phyloP scores from a whole-genome alignment of 192 early-diverging fungal genomes.

The Backusella sp. region DNA sequence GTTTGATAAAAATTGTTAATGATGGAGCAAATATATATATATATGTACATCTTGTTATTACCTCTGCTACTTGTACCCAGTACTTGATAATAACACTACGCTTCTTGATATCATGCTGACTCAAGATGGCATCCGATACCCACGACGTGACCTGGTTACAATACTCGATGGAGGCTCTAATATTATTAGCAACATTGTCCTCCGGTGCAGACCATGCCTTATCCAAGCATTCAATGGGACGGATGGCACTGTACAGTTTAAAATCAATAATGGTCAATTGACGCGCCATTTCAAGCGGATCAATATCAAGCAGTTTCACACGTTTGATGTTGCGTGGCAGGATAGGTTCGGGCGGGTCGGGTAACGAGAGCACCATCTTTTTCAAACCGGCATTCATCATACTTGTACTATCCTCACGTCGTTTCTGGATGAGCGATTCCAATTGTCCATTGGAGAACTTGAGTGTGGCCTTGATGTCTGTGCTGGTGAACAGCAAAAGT shows the following conservation, averaged over 20 bases:
- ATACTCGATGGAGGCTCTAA: conserved; percentile 82
- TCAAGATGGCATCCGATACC: conserved; percentile 81
- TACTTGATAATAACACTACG: conserved; percentile 75
- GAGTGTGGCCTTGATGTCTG: conserved; percentile 22
- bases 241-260: conserved; percentile 74
- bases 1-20: not conserved
- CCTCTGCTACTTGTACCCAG: conserved; percentile 80
- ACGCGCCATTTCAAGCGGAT: conserved; percentile 88
- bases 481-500: conserved; percentile 21
- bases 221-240: conserved; percentile 84
- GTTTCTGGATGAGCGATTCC: conserved; percentile 23
- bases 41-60: not conserved
- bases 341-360: conserved; percentile 72
- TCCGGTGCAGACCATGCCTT: conserved; percentile 81
- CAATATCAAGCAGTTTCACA: conserved; percentile 81
- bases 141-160: conserved; percentile 84
- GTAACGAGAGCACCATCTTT: conserved; percentile 60
- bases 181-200: conserved; percentile 67
- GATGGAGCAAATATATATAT: not conserved
- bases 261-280: conserved; percentile 92
- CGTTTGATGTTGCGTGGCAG: conserved; percentile 71
- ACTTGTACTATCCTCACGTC: conserved; percentile 32
- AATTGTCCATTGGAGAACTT: conserved; percentile 28
- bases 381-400: conserved; percentile 47
- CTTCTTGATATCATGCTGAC: conserved; percentile 78